These are phyloP conservation scores for Brasilioporus rufonigricans DNA, from an alignment of 768 basidiomycete genomes.

Conservation along the genomic window DNA sequence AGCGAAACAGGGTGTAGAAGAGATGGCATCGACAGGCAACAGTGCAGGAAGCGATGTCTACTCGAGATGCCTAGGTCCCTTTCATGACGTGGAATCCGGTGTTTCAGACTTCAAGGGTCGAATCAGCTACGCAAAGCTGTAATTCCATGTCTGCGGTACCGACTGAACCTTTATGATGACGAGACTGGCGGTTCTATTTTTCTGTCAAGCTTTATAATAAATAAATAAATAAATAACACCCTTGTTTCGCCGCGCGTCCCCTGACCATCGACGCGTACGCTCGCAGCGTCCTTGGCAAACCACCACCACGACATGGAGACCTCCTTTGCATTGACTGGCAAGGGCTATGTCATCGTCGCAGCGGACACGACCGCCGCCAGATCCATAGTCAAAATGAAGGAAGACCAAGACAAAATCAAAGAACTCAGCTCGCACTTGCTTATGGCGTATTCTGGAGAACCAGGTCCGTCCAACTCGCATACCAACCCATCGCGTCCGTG, in stretches of 20 bases:
- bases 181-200: too few species aligned
- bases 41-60: background rate
- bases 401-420: constrained; percentile 96
- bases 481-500: background rate
- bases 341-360: constrained; percentile 90
- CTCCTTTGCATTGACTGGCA: constrained; percentile 87
- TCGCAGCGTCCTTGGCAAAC: constrained; percentile 5
- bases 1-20: background rate
- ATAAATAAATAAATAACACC: constrained; percentile 15
- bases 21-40: background rate
- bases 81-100: background rate
- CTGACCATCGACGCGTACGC: constrained; percentile 18
- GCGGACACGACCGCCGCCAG: constrained; percentile 86
- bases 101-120: background rate
- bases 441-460: constrained; percentile 95
- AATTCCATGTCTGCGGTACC: background rate
- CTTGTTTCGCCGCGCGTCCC: constrained; percentile 29
- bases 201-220: background rate
- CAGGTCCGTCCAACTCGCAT: constrained; percentile 48
- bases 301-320: constrained; percentile 66
- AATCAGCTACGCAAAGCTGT: background rate
- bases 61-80: too few species aligned
- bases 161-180: background rate
- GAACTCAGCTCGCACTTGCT: constrained; percentile 84
- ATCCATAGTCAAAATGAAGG: constrained; percentile 97